phyloP scores from a whole-genome alignment of 768 basidiomycete species.

The Lepiota brunneoincarnata region DNA sequence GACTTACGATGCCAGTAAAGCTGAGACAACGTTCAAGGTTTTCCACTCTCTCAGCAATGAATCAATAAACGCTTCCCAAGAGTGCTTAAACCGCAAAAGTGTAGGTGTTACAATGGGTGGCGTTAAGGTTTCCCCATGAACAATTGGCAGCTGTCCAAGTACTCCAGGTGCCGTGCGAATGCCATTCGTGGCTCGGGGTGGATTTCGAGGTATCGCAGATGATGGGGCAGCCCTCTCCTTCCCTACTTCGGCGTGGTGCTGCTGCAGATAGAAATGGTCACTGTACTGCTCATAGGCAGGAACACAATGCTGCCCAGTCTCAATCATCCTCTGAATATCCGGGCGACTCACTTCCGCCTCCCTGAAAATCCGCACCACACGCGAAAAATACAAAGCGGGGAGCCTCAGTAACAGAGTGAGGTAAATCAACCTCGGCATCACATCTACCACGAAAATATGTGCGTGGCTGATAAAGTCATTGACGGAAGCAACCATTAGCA shows the following conservation, averaged over 20 bases:
- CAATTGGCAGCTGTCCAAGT: slow-evolving; percentile 28
- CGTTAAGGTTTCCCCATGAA: slow-evolving; percentile 55
- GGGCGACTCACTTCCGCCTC: slow-evolving; percentile 76
- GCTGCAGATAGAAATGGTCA: neutral
- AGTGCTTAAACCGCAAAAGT: slow-evolving; percentile 57
- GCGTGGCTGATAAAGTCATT: slow-evolving; percentile 19
- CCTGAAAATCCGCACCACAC: slow-evolving; percentile 73
- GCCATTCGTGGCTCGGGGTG: neutral
- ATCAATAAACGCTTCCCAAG: slow-evolving; percentile 74
- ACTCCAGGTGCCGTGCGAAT: slow-evolving; percentile 15
- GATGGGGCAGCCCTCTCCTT: neutral
- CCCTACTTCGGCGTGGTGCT: neutral
- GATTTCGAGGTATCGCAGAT: neutral
- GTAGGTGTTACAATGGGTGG: slow-evolving; percentile 57
- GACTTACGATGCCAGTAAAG: slow-evolving; percentile 46
- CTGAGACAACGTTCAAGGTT: slow-evolving; percentile 71
- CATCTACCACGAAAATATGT: slow-evolving; percentile 31
- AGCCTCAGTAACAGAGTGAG: slow-evolving; percentile 57
- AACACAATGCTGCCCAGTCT: slow-evolving; percentile 19
- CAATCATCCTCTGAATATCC: slow-evolving; percentile 60
- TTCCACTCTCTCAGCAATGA: slow-evolving; percentile 74
- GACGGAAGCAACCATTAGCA: slow-evolving; percentile 21
- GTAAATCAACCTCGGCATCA: slow-evolving; percentile 40
- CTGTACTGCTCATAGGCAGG: slow-evolving; percentile 14
- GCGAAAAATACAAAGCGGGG: slow-evolving; percentile 78